These are phyloP conservation scores for Talaromyces pinophilus DNA, from an alignment of 2,329 filamentous ascomycete species.

Conservation along the genomic window DNA sequence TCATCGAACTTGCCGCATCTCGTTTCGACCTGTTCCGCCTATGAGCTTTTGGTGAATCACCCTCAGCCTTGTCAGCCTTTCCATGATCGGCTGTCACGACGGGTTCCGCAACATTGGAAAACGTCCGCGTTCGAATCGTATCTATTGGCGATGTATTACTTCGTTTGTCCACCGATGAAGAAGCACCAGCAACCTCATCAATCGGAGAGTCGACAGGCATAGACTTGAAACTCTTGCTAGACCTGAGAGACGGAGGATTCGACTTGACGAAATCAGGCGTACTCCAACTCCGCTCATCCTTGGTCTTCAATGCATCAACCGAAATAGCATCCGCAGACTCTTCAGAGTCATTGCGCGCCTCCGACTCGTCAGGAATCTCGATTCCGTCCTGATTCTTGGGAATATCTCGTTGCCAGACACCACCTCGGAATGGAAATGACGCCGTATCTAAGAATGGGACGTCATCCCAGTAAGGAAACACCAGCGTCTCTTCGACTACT, in stretches of 20 bases:
- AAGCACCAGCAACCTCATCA: constrained; percentile 30
- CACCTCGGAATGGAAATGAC: constrained; percentile 76
- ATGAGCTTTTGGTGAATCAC: constrained; percentile 53
- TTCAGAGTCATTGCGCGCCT: constrained; percentile 28
- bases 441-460: constrained; percentile 84
- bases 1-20: constrained; percentile 65
- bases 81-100: constrained; percentile 67
- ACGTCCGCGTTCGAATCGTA: constrained; percentile 62
- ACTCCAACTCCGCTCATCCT: constrained; percentile 39
- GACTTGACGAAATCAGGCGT: constrained; percentile 36
- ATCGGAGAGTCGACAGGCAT: constrained; percentile 29
- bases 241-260: constrained; percentile 28
- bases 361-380: constrained; percentile 42
- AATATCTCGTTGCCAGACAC: constrained; percentile 66
- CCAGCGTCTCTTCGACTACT: constrained; percentile 86
- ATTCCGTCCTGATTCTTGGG: constrained; percentile 45
- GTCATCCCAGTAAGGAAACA: constrained; percentile 95
- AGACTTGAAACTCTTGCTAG: constrained; percentile 34
- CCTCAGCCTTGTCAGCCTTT: constrained; percentile 65
- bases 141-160: constrained; percentile 53
- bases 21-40: constrained; percentile 48
- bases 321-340: constrained; percentile 27
- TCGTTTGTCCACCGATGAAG: constrained; percentile 35
- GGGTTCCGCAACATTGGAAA: constrained; percentile 63
- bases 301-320: constrained; percentile 34